Evolutionary conservation across 2,329 filamentous ascomycete species (phyloP).

Genomic region (Ceratocystis cacaofunesta): DNA sequence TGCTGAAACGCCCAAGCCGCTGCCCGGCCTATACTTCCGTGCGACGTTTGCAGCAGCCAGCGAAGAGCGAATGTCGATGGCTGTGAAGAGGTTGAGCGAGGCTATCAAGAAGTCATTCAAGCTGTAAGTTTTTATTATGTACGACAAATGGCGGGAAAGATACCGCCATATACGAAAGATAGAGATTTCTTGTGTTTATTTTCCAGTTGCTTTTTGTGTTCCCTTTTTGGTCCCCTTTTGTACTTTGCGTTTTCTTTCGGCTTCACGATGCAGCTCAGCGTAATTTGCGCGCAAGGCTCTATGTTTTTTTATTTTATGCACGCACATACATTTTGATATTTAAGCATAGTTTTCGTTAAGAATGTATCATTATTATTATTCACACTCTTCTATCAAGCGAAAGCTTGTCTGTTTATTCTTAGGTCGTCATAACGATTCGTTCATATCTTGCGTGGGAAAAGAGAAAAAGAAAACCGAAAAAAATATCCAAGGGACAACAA

Average conservation of each 20-base stretch:
- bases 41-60: slow-evolving; percentile 77
- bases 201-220: background rate
- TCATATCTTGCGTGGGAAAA: background rate
- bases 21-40: slow-evolving; percentile 63
- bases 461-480: background rate
- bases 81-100: slow-evolving; percentile 59
- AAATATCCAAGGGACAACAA: background rate
- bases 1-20: slow-evolving; percentile 48
- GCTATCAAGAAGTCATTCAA: slow-evolving; percentile 49
- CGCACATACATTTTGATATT: background rate
- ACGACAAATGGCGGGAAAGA: background rate
- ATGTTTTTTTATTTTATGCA: background rate
- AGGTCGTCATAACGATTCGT: background rate
- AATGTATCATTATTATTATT: background rate
- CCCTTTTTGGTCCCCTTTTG: background rate
- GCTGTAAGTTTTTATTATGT: slow-evolving; percentile 18
- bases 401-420: background rate
- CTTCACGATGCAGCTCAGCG: background rate
- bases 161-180: background rate
- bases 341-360: background rate
- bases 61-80: slow-evolving; percentile 52
- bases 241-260: background rate
- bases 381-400: background rate
- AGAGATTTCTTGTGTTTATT: background rate
- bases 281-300: background rate